These are phyloP conservation scores for Medicago arabica DNA, from an alignment of 306 rosid genomes.

Conservation along the genomic window DNA sequence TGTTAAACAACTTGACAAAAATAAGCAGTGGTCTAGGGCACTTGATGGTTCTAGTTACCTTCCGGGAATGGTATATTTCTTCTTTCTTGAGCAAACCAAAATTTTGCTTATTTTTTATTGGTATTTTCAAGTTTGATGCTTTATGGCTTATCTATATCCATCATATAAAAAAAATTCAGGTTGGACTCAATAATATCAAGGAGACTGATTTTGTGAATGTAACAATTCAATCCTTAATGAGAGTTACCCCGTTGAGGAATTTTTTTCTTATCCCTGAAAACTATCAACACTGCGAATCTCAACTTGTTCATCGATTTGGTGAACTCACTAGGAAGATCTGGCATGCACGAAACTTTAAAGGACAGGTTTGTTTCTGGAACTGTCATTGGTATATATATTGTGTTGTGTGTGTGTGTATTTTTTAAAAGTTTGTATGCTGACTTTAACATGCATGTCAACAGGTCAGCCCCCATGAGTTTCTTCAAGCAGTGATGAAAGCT, in stretches of 20 bases:
- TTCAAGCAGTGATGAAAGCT: conserved; percentile 98
- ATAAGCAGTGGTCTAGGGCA: conserved; percentile 96
- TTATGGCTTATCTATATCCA: conserved; percentile 35
- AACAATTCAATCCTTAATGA: conserved; percentile 92
- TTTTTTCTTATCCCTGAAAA: conserved; percentile 91
- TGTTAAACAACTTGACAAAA: conserved; percentile 84
- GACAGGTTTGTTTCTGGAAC: conserved; percentile 73
- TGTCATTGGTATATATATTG: conserved; percentile 2
- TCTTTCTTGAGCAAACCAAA: conserved; percentile 19
- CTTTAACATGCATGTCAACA: conserved; percentile 46
- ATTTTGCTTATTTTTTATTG: conserved; percentile 14
- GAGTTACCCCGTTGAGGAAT: conserved; percentile 92
- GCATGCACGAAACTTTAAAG: conserved; percentile 96
- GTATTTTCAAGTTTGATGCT: conserved; percentile 17
- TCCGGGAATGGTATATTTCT: conserved; percentile 89
- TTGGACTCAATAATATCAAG: conserved; percentile 95
- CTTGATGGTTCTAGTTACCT: conserved; percentile 99
- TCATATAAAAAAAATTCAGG: conserved; percentile 51
- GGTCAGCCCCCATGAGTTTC: conserved; percentile 98
- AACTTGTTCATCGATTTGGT: conserved; percentile 94
- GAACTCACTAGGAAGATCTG: conserved; percentile 98
- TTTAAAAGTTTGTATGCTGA: conserved; percentile 27
- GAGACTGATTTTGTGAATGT: conserved; percentile 99
- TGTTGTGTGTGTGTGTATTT: neutral
- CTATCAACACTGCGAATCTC: conserved; percentile 82